Base-by-base conservation (phyloP, 2,329 filamentous ascomycete species). In the Calycina herbarum region DNA sequence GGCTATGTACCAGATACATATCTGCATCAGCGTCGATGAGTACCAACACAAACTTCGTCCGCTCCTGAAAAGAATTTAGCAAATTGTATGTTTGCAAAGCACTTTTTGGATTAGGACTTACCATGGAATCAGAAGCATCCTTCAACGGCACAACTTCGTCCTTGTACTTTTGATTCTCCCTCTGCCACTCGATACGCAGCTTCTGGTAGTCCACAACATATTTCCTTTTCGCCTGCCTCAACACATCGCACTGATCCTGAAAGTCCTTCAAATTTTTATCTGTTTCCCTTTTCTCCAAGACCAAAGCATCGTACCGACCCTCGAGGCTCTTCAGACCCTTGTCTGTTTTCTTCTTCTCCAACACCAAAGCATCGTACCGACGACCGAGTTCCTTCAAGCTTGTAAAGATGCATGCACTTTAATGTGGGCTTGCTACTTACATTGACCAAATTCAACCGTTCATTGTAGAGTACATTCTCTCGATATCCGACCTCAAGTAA, bases 1-100 rank as follows among this genome's bases (percentile, higher is more conserved):
- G 29, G 6, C n/a, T 15, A 62, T 60, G 63, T 20, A 66, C 65
- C 38, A 65, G 11, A 33, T 68, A 67, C 8, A 54, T 59, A 35
- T 68, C 63, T 7, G 67, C 67, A 66, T 68, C 67, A 7, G 65
- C 65, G 45, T 68, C 67, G 10, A 68, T 62, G 27, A 68, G 66
- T n/a, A 68, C 65, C 45, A 68, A 59, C 35, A 67, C 65, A 56
- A 65, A 68, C 31, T 59, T 57, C 15, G 61, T 35, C 29, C 63
- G 45, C 31, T 68, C 61, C 65, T 68, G 27, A 3, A 31, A 20
- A 45, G 3, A 5, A 31, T 31, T 31, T 5, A 31, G 29, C 5
- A 31, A 31, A 31, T 31, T 48, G 6, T 5, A 35, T 10, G 10
- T 20, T 24, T 24, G 35, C 10, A 38, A 13, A n/a, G 15, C 31